phyloP scores from a whole-genome alignment of 2,329 filamentous ascomycete genomes.

The Fusarium sp. region DNA sequence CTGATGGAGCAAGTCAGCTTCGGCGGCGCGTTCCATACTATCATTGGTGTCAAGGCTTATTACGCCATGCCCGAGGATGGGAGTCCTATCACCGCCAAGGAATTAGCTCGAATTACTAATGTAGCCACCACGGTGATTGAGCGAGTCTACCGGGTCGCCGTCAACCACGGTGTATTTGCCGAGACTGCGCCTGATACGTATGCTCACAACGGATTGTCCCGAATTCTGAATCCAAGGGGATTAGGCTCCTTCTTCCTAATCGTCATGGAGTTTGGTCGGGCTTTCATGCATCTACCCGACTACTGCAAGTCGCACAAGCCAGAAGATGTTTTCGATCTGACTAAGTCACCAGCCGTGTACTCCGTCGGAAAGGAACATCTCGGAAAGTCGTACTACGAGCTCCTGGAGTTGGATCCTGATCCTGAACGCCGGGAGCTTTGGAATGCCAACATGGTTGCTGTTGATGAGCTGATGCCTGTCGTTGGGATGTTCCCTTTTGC shows the following conservation, averaged over 20 bases:
- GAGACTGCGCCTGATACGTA: slow-evolving; percentile 50
- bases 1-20: slow-evolving; percentile 43
- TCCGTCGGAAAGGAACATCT: slow-evolving; percentile 49
- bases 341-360: slow-evolving; percentile 51
- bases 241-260: slow-evolving; percentile 51
- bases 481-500: slow-evolving; percentile 53
- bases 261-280: slow-evolving; percentile 49
- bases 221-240: slow-evolving; percentile 45
- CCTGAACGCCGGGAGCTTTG: slow-evolving; percentile 50
- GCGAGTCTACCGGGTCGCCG: slow-evolving; percentile 49
- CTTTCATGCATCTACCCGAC: slow-evolving; percentile 45
- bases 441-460: slow-evolving; percentile 50
- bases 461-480: slow-evolving; percentile 52
- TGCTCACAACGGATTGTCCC: slow-evolving; percentile 51
- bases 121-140: slow-evolving; percentile 50
- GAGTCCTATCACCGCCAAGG: slow-evolving; percentile 37
- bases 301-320: slow-evolving; percentile 51
- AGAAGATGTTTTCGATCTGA: slow-evolving; percentile 49
- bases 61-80: slow-evolving; percentile 46
- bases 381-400: slow-evolving; percentile 53
- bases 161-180: slow-evolving; percentile 49
- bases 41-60: slow-evolving; percentile 46
- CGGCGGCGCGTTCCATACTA: slow-evolving; percentile 45
- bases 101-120: slow-evolving; percentile 44
- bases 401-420: slow-evolving; percentile 48